Percentiles rank a stretch among this genome's conserved stretches.
Conservation (phyloP, 495 filamentous ascomycete genomes). For the Hypoxylon intermedium region DNA sequence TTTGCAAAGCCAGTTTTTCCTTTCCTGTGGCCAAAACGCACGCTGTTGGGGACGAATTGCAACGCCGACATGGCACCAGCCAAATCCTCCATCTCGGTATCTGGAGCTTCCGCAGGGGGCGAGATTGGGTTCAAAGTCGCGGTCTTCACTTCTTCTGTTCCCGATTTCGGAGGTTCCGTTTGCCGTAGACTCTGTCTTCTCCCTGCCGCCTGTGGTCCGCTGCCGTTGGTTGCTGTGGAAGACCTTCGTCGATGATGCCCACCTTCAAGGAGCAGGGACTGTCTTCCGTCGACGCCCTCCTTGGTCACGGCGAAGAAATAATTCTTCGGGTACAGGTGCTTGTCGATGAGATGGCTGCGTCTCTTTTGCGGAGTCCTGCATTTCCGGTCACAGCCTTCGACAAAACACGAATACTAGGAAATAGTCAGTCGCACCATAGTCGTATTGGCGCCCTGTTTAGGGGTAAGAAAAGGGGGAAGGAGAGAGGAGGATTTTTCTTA, state of each 20-base stretch:
- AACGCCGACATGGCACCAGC: conserved; percentile 82
- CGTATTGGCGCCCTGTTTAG: no score
- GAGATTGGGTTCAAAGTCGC: conserved; percentile 5
- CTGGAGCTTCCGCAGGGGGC: conserved; percentile 39
- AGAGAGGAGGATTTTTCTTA: conserved; percentile 51
- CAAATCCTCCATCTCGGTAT: conserved; percentile 73
- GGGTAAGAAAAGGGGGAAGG: no score
- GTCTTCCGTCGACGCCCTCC: conserved; percentile 83
- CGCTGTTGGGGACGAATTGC: conserved; percentile 79
- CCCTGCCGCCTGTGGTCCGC: conserved; percentile 34
- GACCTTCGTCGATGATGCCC: conserved; percentile 61
- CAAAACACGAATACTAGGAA: conserved; percentile 81
- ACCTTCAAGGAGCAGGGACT: conserved; percentile 71
- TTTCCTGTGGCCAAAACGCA: conserved; percentile 72
- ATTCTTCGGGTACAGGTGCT: conserved; percentile 89
- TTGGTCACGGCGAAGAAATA: conserved; percentile 92
- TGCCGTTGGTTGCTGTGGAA: conserved; percentile 41
- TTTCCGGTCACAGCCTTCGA: conserved; percentile 84
- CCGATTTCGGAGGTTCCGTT: conserved; percentile 21
- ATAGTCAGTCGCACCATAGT: conserved; percentile 20
- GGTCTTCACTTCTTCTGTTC: conserved; percentile 8
- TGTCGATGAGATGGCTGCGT: conserved; percentile 86
- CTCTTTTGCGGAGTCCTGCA: conserved; percentile 86
- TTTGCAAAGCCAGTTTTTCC: conserved; percentile 57
- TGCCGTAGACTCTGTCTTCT: conserved; percentile 38